Base-by-base conservation (phyloP, 208 protist genomes). In the Leptomonas seymouri region DNA sequence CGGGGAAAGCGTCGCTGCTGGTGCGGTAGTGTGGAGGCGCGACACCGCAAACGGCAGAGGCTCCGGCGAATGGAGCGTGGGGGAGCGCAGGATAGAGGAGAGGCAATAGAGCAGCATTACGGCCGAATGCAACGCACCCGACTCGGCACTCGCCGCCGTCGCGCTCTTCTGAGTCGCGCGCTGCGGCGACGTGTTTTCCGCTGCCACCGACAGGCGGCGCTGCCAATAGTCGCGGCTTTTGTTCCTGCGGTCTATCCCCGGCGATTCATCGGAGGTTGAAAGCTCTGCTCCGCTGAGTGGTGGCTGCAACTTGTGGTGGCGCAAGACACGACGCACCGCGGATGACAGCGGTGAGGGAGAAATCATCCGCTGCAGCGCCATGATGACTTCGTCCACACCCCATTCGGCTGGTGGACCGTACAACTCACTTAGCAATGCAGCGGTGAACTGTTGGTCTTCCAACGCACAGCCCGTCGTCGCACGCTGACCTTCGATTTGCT, bases 81-180 rank as follows among this genome's bases (percentile, higher is more conserved):
- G 27, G 14, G 23, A 1, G 21, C 41, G 55, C 8, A 76, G 54
- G 12, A 76, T n/a, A n/a, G 36, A 21, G 16, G 58, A 27, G 55
- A 76, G 70, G 30, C 55, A 62, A n/a, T 36, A 76, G 34, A 76
- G 70, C 18, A 76, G 54, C 45, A 55, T 16, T 9, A 14, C 62
- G 0, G 70, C 70, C 16, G n/a, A 51, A 1, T 54, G 20, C 27
- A 48, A 27, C 42, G 59, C 42, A 34, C 6, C 58, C 11, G 41
- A 34, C n/a, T 25, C 58, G 2, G 28, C 3, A 36, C 39, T 51
- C 27, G 23, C n/a, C 6, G 36, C 39, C 23, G 58, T 7, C 18
- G 36, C 3, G 28, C n/a, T 31, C 58, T 48, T 6, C 16, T 44
- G 39, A 0, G 59, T 23, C 1, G 44, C 15, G 3, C 21, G 21